Base-by-base conservation (phyloP, 1,284 basidiomycete species). In the Heterobasidion occidentale region DNA sequence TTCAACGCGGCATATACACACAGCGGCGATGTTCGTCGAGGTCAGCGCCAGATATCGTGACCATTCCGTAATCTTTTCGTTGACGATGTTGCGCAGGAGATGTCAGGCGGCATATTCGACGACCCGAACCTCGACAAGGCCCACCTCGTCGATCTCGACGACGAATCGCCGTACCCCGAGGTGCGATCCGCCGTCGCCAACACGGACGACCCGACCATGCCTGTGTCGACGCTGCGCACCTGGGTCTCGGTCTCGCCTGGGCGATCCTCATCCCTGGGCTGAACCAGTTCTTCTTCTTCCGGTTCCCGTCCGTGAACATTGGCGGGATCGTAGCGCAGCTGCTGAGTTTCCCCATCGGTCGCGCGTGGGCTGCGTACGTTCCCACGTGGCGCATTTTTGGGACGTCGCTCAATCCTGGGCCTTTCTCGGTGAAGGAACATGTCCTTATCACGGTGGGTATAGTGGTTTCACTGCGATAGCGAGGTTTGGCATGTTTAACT, bases 121-220 rank as follows among this genome's bases (percentile, higher is more conserved):
- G 57, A 58, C 46, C 57, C 57, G 9, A 58, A 58, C 51, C 47
- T 51, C 49, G 54, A 53, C 53, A 51, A 44, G 44, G 34, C 48
- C 9, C 53, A 56, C 35, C 50, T 52, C 46, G 35, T 46, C 49
- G 53, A 46, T 42, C 58, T 59, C 15, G 61, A 62, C 33, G 61
- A 62, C 7, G 69, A 76, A 61, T 83, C 80, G 9, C 80, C 81
- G 1, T 83, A 83, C 62, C 78, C 79, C 38, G 83, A 85, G 65
- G 84, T 86, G 20, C 79, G 84, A 45, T 81, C 83, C 33, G 81
- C 82, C 27, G 84, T 86, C 19, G 80, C 81, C 52, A 81, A 83
- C 65, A 79, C 77, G 34, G 84, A 87, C 62, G 84, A 87, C 65
- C 76, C 77, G 8, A 66, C 71, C 15, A 82, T 86, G 72, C 83